Evolutionary conservation across 2,329 filamentous ascomycete species (phyloP).

Genomic region (Rugonectria rugulosa): DNA sequence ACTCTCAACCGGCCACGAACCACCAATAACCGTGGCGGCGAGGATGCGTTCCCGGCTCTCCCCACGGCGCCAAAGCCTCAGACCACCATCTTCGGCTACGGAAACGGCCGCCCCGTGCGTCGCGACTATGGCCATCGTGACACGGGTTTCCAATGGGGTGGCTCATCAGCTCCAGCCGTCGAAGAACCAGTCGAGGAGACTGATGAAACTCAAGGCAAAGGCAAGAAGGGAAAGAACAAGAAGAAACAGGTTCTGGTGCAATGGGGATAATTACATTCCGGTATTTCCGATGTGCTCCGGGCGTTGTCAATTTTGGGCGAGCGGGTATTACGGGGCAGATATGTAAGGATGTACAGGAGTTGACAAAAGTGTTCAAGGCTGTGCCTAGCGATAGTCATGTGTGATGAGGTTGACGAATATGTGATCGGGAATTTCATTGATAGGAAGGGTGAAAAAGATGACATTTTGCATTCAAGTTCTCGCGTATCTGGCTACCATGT

Average conservation of each 20-base stretch:
- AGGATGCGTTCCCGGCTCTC: constrained; percentile 82
- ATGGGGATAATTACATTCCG: constrained; percentile 65
- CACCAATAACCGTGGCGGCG: constrained; percentile 38
- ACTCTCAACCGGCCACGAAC: constrained; percentile 27
- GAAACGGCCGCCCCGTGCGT: constrained; percentile 59
- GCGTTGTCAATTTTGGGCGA: too few species aligned
- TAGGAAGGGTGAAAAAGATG: too few species aligned
- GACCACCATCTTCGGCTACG: constrained; percentile 69
- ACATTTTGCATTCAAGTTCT: too few species aligned
- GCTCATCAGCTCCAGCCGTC: constrained; percentile 36
- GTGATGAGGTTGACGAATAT: too few species aligned
- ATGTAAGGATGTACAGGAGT: too few species aligned
- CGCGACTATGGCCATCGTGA: constrained; percentile 58
- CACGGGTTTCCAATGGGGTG: constrained; percentile 63
- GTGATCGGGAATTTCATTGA: too few species aligned
- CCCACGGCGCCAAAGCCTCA: constrained; percentile 77
- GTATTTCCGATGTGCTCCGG: too few species aligned
- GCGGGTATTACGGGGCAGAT: too few species aligned
- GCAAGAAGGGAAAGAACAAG: constrained; percentile 66
- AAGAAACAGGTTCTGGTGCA: constrained; percentile 69
- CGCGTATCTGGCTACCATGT: too few species aligned
- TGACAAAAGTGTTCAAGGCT: too few species aligned
- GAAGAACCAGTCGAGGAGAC: constrained; percentile 37
- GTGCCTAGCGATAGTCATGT: too few species aligned
- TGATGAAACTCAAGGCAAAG: constrained; percentile 47